These are phyloP conservation scores for Entoloma clypeatum DNA, from an alignment of 1,284 basidiomycete species.

Conservation along the genomic window DNA sequence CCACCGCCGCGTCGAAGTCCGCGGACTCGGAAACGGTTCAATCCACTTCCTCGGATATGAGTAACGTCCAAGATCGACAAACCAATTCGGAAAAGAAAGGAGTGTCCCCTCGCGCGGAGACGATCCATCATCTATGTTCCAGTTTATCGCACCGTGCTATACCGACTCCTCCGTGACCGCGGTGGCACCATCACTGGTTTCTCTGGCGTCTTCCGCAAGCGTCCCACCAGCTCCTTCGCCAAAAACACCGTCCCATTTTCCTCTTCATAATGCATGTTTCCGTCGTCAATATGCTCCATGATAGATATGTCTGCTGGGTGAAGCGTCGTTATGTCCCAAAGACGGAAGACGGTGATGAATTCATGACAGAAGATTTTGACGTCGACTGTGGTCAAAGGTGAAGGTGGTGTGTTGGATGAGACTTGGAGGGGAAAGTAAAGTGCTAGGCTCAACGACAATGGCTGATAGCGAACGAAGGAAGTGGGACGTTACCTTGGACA, in stretches of 20 bases:
- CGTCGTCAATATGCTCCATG: slow-evolving; percentile 50
- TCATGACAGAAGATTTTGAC: slow-evolving; percentile 55
- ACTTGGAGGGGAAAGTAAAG: slow-evolving; percentile 20
- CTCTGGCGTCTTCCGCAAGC: slow-evolving; percentile 43
- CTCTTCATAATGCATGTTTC: slow-evolving; percentile 51
- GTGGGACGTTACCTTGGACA: slow-evolving; percentile 49
- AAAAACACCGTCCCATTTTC: slow-evolving; percentile 62
- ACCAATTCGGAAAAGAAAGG: no score
- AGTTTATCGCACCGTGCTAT: no score
- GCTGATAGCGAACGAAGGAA: slow-evolving; percentile 13
- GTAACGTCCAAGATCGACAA: no score
- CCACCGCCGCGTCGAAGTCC: no score
- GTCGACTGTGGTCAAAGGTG: slow-evolving; percentile 37
- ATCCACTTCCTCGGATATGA: no score
- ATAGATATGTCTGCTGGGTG: slow-evolving; percentile 53
- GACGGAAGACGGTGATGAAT: slow-evolving; percentile 57
- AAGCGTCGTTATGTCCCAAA: slow-evolving; percentile 40
- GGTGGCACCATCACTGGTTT: slow-evolving; percentile 24
- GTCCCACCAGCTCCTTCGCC: slow-evolving; percentile 52
- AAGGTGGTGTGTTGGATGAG: slow-evolving; percentile 27
- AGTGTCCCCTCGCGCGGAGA: no score
- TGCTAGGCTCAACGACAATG: slow-evolving; percentile 1
- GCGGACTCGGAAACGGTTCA: no score
- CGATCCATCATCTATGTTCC: no score
- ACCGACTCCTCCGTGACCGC: slow-evolving; percentile 25